Base-by-base conservation (phyloP, 176 grass and related monocot genomes). In the Zea luxurians region DNA sequence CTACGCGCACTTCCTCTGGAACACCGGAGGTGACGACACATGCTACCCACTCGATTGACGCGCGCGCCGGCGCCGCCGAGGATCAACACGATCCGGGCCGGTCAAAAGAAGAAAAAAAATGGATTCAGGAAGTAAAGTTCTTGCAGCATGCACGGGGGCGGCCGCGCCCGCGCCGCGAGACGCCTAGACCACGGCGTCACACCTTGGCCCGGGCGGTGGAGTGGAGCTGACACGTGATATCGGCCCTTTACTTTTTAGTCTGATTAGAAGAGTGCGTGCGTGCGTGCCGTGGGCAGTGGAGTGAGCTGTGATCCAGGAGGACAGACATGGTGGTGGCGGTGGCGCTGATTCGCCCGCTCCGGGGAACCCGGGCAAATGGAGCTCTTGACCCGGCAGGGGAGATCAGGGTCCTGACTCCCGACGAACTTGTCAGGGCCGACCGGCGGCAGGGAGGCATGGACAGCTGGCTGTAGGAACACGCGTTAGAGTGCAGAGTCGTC, bases 1-100 rank as follows among this genome's bases (percentile, higher is more conserved):
- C 20, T 98, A 98, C 82, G 91, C 95, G 37, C 91, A 94, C 77
- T 98, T 94, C 87, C 76, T 98, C 68, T 98, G 95, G 91, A 98
- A 86, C 91, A 98, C 91, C 79, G 95, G 95, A 58, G 95, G 91
- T 16, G 91, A 94, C 18, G 95, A 98, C 12, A 98, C 95, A 36
- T 98, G 95, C 76, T 98, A 80, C 80, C 89, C 89, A 16, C 63
- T 88, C 74, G 83, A 89, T 21, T 89, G 82, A 89, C 66, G 72
- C 71, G 38, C 27, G 8, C 61, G 13, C 36, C 7, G 53, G 54
- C 27, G 40, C 68, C 47, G 21, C 75, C 67, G 49, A 48, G 16
- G 44, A 78, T 44, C 58, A 44, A 0, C 40, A 66, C 48, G 43
- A 71, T 58, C 68, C 58, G 48, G 37, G 27, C 37, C 42, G 12